A percentile compares a stretch with the other conserved stretches of the same genome.
These are phyloP conservation scores for Metarhizium robertsii DNA, from an alignment of 2,329 filamentous ascomycete species.

Conservation along the genomic window DNA sequence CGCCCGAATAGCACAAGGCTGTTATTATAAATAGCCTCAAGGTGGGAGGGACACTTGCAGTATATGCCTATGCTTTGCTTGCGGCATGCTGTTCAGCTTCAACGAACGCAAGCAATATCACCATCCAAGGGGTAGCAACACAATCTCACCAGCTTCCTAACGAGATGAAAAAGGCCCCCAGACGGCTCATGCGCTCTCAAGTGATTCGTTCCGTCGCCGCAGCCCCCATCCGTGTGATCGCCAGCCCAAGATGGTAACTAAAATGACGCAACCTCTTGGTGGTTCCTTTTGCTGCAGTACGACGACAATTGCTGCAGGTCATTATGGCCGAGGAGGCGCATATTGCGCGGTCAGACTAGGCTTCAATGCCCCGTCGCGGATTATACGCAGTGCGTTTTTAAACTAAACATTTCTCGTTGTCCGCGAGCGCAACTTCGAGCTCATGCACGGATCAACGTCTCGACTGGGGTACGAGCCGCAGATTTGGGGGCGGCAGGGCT, in stretches of 20 bases:
- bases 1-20: no score
- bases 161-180: neutral
- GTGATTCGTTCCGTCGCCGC: neutral
- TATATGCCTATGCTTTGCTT: no score
- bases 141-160: neutral
- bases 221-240: neutral
- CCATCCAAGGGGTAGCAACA: neutral
- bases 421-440: no score
- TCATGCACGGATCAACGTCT: no score
- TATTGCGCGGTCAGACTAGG: neutral
- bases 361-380: no score
- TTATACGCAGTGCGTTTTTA: no score
- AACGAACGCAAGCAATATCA: no score
- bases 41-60: no score
- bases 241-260: neutral
- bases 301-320: neutral
- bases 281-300: neutral
- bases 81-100: no score
- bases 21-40: no score
- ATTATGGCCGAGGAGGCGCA: neutral
- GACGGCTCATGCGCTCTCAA: neutral
- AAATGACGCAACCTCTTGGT: neutral
- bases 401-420: no score
- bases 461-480: no score
- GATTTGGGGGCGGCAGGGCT: neutral